Percentiles rank a stretch among this genome's conserved stretches.
Evolutionary conservation across 768 basidiomycete genomes (phyloP).

Genomic region (Tulasnella sp.): DNA sequence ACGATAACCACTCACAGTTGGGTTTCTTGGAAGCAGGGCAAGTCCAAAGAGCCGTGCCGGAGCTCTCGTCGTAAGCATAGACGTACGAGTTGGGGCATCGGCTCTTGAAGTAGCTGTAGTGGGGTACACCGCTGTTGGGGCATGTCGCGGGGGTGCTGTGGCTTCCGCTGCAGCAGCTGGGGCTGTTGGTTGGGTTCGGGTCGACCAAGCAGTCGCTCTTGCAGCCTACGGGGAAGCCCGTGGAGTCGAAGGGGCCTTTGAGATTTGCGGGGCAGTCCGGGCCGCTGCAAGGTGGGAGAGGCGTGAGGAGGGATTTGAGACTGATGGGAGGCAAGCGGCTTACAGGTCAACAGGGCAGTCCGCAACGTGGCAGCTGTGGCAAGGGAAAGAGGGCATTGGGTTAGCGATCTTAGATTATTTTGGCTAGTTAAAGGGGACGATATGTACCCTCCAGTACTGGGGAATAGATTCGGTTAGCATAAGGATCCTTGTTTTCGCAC

Average conservation of each 20-base stretch:
- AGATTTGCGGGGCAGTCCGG: conserved; percentile 11
- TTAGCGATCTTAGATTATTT: not conserved
- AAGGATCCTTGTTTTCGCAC: not conserved
- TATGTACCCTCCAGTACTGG: not conserved
- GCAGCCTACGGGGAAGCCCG: conserved; percentile 34
- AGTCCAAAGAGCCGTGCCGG: conserved; percentile 28
- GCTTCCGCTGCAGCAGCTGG: conserved; percentile 33
- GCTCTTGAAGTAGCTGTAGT: conserved; percentile 33
- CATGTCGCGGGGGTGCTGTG: conserved; percentile 34
- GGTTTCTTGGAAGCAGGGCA: conserved; percentile 17
- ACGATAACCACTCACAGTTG: conserved; percentile 19
- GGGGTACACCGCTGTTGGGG: conserved; percentile 28
- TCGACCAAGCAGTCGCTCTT: conserved; percentile 33
- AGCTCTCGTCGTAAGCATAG: conserved; percentile 32
- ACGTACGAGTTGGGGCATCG: conserved; percentile 30
- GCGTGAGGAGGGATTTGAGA: not conserved
- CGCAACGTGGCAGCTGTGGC: conserved; percentile 1
- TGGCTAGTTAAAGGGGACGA: not conserved
- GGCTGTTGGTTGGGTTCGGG: conserved; percentile 30
- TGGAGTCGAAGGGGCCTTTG: conserved; percentile 26
- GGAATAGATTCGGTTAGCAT: too few species aligned
- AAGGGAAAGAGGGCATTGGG: not conserved
- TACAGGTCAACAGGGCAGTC: conserved; percentile 20
- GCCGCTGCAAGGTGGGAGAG: not conserved
- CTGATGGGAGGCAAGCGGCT: not conserved